Base-by-base conservation (phyloP, 2,329 filamentous ascomycete species). In the Neobulgaria alba region DNA sequence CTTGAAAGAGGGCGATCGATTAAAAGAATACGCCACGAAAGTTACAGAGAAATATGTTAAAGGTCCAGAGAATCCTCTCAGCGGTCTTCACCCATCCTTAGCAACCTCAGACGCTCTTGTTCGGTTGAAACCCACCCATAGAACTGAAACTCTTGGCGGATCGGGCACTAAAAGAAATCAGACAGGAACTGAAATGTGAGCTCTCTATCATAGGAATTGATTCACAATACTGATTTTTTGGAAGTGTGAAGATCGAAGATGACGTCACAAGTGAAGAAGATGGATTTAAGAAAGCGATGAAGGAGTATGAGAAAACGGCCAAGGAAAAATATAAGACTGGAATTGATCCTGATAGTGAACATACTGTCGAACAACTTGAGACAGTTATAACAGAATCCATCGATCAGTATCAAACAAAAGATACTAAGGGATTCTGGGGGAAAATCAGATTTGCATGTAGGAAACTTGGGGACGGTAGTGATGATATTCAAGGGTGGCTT, bases 201-300 rank as follows among this genome's bases (percentile, higher is more conserved):
- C n/a, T n/a, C n/a, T n/a, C n/a, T n/a, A n/a, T n/a, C n/a, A n/a
- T n/a, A n/a, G n/a, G n/a, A n/a, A n/a, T n/a, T n/a, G n/a, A n/a
- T n/a, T n/a, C n/a, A n/a, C n/a, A n/a, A n/a, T n/a, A n/a, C n/a
- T n/a, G n/a, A n/a, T n/a, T n/a, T n/a, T n/a, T n/a, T n/a, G n/a
- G n/a, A n/a, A n/a, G n/a, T n/a, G n/a, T n/a, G 54, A 92, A 92
- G 72, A 90, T 85, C 1, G 77, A 79, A 36, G 67, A 69, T 14
- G 85, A 90, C 37, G 82, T 90, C 47, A 81, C 75, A 55, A 82
- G 82, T 55, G 85, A n/a, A n/a, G n/a, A n/a, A n/a, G n/a, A n/a
- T n/a, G n/a, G n/a, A n/a, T n/a, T n/a, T n/a, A n/a, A n/a, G 8
- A 17, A 33, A 3, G 30, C 30, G 3, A 10, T 33, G 3, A 33